Base-by-base conservation (phyloP, 2,329 filamentous ascomycete genomes). In the Onygenales sp. region DNA sequence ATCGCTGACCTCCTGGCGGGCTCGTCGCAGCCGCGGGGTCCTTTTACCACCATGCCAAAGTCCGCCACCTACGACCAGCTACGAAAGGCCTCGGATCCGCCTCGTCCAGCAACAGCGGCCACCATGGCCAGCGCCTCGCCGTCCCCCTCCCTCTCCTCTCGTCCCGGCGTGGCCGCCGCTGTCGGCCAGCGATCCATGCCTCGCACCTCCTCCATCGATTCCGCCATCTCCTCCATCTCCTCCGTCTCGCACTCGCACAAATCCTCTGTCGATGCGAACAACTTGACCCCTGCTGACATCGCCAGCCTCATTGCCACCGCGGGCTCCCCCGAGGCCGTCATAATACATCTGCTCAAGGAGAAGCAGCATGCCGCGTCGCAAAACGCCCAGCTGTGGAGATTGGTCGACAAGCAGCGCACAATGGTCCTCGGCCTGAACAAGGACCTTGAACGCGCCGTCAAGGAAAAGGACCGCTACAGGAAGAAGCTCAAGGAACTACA, bases 341-440 rank as follows among this genome's bases (percentile, higher is more conserved):
- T 98, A 56, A 82, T 89, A 61, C 88, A 93, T 63, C 74, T 98
- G 49, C 74, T 96, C 58, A 94, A 88, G 66, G 93, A 98, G 66
- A 97, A 96, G 69, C 84, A 92, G 58, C 87, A 88, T 48, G 87
- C 90, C 52, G 82, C 88, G 4, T 86, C 88, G 60, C 93, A 97
- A 65, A 97, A 97, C 66, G 78, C 85, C 14, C 92, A 98, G 67
- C 74, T 98, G 63, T 98, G 93, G 93, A 85, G 90, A 49, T 74
- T 98, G 46, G 90, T 98, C 49, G 92, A 97, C 68, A 97, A 98
- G 74, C 93, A 98, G 70, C 81, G 92, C 57, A 84, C 89, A 13
- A 91, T 98, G 84, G 90, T 98, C 52, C 71, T 95, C 17, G 92
- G 91, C 6, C 77, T 98, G 57, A 96, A 97, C 65, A 95, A 93